A percentile compares a stretch with the other conserved stretches of the same genome.
phyloP scores from a whole-genome alignment of 345 rosid species.

The Euphorbia lathyris region DNA sequence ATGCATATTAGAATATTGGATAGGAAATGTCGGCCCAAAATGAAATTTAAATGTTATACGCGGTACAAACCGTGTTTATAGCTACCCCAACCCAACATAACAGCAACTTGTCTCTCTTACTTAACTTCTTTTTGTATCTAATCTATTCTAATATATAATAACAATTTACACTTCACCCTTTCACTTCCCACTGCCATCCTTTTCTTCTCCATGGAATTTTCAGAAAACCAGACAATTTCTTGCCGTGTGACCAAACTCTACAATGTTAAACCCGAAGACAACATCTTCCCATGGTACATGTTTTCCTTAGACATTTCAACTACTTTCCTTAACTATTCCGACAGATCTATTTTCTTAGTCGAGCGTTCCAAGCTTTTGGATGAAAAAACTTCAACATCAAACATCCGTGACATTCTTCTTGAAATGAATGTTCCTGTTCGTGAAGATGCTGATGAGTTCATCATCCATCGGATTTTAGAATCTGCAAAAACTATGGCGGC shows the following conservation, averaged over 20 bases:
- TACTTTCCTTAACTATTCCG: not conserved
- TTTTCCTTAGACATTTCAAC: not conserved
- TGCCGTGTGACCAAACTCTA: not conserved
- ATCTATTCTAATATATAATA: no score
- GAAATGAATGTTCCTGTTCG: conserved; percentile 2
- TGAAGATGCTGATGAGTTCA: not conserved
- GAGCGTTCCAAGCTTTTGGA: not conserved
- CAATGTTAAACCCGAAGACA: conserved; percentile 1
- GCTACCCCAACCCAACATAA: no score
- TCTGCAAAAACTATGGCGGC: not conserved
- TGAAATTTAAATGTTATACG: no score
- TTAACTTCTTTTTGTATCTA: no score
- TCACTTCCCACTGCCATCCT: no score
- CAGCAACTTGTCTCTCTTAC: no score
- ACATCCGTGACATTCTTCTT: not conserved
- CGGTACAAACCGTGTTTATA: no score
- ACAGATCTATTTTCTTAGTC: not conserved
- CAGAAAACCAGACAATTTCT: not conserved
- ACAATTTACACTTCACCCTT: not conserved
- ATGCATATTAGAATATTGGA: no score
- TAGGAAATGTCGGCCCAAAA: no score
- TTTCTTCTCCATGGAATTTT: not conserved
- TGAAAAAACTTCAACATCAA: not conserved
- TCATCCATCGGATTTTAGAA: not conserved
- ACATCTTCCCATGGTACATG: not conserved